Conservation (phyloP, 371 early-diverging fungal species). For the Umbelopsis sp. region DNA sequence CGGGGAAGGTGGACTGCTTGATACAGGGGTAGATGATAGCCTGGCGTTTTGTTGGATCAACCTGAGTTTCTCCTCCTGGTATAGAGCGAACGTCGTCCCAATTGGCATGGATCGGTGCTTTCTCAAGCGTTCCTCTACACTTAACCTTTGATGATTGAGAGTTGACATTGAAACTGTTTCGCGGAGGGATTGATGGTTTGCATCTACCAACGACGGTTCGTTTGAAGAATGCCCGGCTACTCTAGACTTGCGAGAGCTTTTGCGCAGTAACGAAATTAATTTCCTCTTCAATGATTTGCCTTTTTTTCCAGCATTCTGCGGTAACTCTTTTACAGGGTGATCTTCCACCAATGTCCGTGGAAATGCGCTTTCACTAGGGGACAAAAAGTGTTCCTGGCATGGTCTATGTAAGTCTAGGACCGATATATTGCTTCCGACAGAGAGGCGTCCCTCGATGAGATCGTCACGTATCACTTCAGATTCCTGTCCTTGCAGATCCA, state of each 20-base stretch:
- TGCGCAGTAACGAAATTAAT: constrained; percentile 3
- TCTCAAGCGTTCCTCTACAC: not conserved
- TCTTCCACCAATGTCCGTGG: not conserved
- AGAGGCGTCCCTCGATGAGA: not conserved
- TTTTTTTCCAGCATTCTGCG: not conserved
- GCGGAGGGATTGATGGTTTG: not conserved
- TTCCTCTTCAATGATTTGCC: not conserved
- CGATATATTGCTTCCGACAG: constrained; percentile 5
- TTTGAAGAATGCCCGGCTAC: not conserved
- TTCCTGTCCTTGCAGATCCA: constrained; percentile 7
- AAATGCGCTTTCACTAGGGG: not conserved
- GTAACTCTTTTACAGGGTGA: not conserved
- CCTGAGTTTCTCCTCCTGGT: constrained; percentile 4
- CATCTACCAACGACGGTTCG: not conserved
- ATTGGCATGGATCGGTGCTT: constrained; percentile 16
- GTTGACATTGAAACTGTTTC: constrained; percentile 13
- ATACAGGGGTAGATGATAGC: not conserved
- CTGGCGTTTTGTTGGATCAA: constrained; percentile 1
- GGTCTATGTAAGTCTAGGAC: not conserved
- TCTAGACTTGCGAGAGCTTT: not conserved
- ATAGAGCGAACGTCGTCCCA: not conserved
- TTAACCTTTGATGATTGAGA: not conserved
- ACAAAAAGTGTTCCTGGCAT: not conserved
- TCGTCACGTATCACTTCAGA: constrained; percentile 12
- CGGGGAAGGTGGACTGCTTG: not conserved